These are phyloP conservation scores for Spergularia marina DNA, from an alignment of 148 eudicot species.

Conservation along the genomic window DNA sequence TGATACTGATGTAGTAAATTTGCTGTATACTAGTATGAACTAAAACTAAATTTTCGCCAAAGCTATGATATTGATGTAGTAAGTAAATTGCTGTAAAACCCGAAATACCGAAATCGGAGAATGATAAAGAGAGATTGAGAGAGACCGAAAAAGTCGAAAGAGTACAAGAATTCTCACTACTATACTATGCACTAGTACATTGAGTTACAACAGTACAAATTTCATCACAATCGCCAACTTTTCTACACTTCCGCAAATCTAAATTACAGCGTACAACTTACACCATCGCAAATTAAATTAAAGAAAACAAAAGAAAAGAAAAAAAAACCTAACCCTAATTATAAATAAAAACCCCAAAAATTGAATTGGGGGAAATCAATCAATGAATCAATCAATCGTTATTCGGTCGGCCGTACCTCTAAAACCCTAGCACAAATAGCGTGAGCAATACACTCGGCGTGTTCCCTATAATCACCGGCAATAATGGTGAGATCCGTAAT, in stretches of 20 bases:
- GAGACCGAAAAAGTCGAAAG: not conserved
- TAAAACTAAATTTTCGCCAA: not conserved
- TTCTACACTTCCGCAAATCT: not conserved
- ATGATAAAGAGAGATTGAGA: not conserved
- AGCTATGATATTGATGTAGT: not conserved
- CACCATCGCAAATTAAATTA: not conserved
- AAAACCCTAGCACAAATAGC: slow-evolving; percentile 75
- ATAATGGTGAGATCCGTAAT: slow-evolving; percentile 92
- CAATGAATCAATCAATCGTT: slow-evolving; percentile 13
- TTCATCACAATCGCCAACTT: not conserved
- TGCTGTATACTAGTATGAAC: too few species aligned
- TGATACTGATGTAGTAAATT: not conserved
- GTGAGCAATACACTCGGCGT: slow-evolving; percentile 66
- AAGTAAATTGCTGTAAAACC: not conserved
- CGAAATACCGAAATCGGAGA: not conserved
- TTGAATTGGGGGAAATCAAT: slow-evolving; percentile 5
- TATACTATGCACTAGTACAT: slow-evolving; percentile 24
- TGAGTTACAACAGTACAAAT: slow-evolving; percentile 31
- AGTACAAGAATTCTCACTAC: slow-evolving; percentile 15
- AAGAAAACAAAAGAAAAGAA: not conserved
- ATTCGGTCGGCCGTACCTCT: slow-evolving; percentile 50
- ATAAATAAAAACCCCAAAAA: not conserved
- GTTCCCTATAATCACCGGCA: slow-evolving; percentile 73
- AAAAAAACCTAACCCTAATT: slow-evolving; percentile 30
- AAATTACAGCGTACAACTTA: slow-evolving; percentile 25